Conservation (phyloP, 2,329 filamentous ascomycete species). For the Capronia americana region DNA sequence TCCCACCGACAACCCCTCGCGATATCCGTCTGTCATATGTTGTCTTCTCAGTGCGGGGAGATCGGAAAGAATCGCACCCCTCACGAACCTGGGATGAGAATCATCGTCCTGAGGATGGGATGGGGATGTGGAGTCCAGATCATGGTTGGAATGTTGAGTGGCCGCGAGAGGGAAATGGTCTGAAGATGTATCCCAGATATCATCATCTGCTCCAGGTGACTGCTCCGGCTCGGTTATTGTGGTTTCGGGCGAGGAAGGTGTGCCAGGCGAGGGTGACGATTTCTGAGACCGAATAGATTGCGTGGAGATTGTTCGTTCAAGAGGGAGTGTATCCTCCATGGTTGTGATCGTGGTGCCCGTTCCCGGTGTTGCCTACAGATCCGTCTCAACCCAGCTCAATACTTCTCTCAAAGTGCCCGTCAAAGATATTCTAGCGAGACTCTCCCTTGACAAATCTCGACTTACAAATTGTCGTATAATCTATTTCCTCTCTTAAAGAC, state of each 20-base stretch:
- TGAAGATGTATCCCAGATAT: slow-evolving; percentile 38
- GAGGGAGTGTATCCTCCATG: neutral
- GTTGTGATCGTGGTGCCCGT: neutral
- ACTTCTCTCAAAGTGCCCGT: too few relatives aligned
- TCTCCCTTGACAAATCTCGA: neutral
- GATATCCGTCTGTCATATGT: slow-evolving; percentile 85
- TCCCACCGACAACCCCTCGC: slow-evolving; percentile 79
- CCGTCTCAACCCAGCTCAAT: neutral
- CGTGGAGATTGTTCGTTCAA: neutral
- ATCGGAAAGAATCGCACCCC: slow-evolving; percentile 62
- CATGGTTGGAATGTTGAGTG: neutral
- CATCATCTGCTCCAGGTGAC: slow-evolving; percentile 29
- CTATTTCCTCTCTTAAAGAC: neutral
- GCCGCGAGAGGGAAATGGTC: slow-evolving; percentile 22
- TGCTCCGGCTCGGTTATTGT: slow-evolving; percentile 35
- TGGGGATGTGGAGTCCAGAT: neutral
- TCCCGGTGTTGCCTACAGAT: neutral
- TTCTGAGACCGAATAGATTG: slow-evolving; percentile 1
- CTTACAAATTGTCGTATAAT: neutral
- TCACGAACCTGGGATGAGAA: neutral
- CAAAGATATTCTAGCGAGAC: neutral
- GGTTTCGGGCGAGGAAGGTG: slow-evolving; percentile 25
- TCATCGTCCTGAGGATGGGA: neutral
- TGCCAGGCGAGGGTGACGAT: slow-evolving; percentile 5
- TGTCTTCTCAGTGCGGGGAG: slow-evolving; percentile 75